Evolutionary conservation across 306 rosid species (phyloP).

Genomic region (Mimosa pudica): DNA sequence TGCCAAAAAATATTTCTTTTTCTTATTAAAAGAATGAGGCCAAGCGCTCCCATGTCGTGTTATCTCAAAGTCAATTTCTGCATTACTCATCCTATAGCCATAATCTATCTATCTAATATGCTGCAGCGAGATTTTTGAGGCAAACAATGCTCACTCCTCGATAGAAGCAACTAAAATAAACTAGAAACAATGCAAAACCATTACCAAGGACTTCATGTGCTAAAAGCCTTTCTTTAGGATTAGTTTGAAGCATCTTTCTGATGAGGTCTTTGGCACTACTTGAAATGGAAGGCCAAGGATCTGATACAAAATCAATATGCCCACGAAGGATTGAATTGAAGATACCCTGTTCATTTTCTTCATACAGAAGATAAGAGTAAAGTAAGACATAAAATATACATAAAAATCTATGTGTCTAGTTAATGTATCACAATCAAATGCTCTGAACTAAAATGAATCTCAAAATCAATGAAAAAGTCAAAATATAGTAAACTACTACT

Average conservation of each 20-base stretch:
- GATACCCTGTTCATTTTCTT: conserved; percentile 91
- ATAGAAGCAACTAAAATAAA: conserved; percentile 17
- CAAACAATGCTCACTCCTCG: conserved; percentile 9
- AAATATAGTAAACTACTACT: background rate
- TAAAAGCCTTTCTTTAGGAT: conserved; percentile 73
- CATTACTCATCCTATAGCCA: conserved; percentile 12
- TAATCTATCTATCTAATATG: background rate
- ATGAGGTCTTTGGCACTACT: conserved; percentile 86
- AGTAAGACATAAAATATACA: background rate
- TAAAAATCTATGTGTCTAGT: background rate
- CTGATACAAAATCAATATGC: conserved; percentile 76
- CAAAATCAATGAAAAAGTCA: conserved; percentile 14
- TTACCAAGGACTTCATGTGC: conserved; percentile 81
- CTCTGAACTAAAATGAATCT: background rate
- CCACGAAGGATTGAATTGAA: conserved; percentile 88
- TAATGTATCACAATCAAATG: background rate
- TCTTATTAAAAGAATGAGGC: background rate
- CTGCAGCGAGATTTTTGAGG: background rate
- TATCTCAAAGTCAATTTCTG: background rate
- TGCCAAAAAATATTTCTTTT: no score
- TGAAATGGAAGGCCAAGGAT: conserved; percentile 97
- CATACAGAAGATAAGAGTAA: conserved; percentile 38
- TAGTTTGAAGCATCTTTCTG: conserved; percentile 75
- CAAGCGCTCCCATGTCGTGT: conserved; percentile 1
- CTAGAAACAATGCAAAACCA: conserved; percentile 28